phyloP scores from a whole-genome alignment of 371 early-diverging fungal genomes.

The Actinomucor elegans region DNA sequence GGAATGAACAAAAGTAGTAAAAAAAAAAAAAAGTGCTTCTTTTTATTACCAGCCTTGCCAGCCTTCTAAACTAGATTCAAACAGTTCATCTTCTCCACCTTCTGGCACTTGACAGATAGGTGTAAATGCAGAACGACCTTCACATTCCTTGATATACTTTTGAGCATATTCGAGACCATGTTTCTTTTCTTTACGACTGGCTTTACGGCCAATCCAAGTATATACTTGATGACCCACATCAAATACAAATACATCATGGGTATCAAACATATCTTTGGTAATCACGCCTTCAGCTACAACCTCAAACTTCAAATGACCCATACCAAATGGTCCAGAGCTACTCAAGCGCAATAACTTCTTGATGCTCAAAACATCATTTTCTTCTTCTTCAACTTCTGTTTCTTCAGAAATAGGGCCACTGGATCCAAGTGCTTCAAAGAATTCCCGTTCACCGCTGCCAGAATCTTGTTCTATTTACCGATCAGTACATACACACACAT shows the following conservation, averaged over 20 bases:
- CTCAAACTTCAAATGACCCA: slow-evolving; percentile 42
- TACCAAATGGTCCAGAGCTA: slow-evolving; percentile 32
- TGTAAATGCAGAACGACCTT: slow-evolving; percentile 51
- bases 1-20: slow-evolving; percentile 3
- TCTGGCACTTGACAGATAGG: slow-evolving; percentile 72
- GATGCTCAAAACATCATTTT: slow-evolving; percentile 32
- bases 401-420: slow-evolving; percentile 56
- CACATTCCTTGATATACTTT: slow-evolving; percentile 59
- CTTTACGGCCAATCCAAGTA: slow-evolving; percentile 63
- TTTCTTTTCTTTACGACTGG: slow-evolving; percentile 59
- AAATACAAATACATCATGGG: slow-evolving; percentile 62
- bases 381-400: slow-evolving; percentile 40
- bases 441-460: slow-evolving; percentile 50
- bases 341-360: slow-evolving; percentile 50
- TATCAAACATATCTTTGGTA: slow-evolving; percentile 48
- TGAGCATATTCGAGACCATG: slow-evolving; percentile 64
- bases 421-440: slow-evolving; percentile 72
- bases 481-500: not conserved
- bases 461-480: slow-evolving; percentile 60
- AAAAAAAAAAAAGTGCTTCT: not conserved
- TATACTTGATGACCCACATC: slow-evolving; percentile 63
- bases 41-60: slow-evolving; percentile 52
- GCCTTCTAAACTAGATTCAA: slow-evolving; percentile 49
- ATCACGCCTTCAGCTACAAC: slow-evolving; percentile 51
- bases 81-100: slow-evolving; percentile 63